These are phyloP conservation scores for Lanmaoa rubissima DNA, from an alignment of 768 basidiomycete species.

Conservation along the genomic window DNA sequence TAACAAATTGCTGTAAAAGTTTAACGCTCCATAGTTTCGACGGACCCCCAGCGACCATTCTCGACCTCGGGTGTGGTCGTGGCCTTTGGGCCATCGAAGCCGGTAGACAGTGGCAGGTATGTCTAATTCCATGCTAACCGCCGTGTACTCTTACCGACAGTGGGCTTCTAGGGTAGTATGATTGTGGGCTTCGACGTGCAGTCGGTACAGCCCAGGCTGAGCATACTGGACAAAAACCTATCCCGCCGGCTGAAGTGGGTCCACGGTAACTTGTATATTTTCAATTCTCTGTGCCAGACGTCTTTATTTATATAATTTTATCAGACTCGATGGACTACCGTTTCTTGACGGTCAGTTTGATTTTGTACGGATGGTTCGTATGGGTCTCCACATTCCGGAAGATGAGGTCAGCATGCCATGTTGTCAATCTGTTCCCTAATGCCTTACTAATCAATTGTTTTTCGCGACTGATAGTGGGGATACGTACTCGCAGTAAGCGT, in stretches of 20 bases:
- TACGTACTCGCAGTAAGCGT: slow-evolving; percentile 56
- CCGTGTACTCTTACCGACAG: not conserved
- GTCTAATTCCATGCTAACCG: slow-evolving; percentile 15
- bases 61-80: slow-evolving; percentile 72
- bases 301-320: slow-evolving; percentile 7
- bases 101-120: slow-evolving; percentile 62
- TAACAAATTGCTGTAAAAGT: slow-evolving; percentile 45
- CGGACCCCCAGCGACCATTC: slow-evolving; percentile 47
- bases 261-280: slow-evolving; percentile 59
- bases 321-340: slow-evolving; percentile 62
- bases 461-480: slow-evolving; percentile 50
- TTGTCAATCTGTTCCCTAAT: not conserved
- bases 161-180: slow-evolving; percentile 42
- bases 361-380: slow-evolving; percentile 60
- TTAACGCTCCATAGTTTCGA: slow-evolving; percentile 56
- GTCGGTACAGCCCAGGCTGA: slow-evolving; percentile 50
- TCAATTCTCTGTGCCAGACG: not conserved
- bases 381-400: slow-evolving; percentile 70
- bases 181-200: slow-evolving; percentile 61
- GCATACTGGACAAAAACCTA: slow-evolving; percentile 39
- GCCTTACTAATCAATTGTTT: slow-evolving; percentile 18
- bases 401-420: slow-evolving; percentile 49
- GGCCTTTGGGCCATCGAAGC: slow-evolving; percentile 74
- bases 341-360: slow-evolving; percentile 59
- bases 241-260: slow-evolving; percentile 60